Percentiles rank a stretch among this genome's conserved stretches.
Evolutionary conservation across 495 filamentous ascomycete species (phyloP).

Genomic region (Saxophila tyrrhenica): DNA sequence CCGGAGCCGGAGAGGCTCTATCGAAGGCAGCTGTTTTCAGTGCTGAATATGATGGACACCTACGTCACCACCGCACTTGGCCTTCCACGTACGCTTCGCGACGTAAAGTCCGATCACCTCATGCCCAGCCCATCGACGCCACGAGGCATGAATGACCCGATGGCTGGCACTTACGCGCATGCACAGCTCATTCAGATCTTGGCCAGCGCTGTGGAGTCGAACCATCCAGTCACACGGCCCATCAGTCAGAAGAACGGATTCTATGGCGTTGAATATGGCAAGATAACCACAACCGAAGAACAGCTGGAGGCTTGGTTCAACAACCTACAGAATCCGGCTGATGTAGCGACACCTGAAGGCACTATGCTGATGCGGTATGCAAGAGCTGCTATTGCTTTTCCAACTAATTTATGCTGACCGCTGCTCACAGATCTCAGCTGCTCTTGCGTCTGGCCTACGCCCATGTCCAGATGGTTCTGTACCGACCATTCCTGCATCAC

Average conservation of each 20-base stretch:
- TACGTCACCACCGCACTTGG: slow-evolving; percentile 12
- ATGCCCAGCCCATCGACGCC: neutral
- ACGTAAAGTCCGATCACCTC: slow-evolving; percentile 6
- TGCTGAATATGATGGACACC: slow-evolving; percentile 12
- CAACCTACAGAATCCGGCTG: neutral
- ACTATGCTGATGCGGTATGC: neutral
- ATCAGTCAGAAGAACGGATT: slow-evolving; percentile 14
- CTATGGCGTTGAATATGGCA: slow-evolving; percentile 15
- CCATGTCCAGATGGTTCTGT: slow-evolving; percentile 15
- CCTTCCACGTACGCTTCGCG: slow-evolving; percentile 10
- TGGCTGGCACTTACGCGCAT: slow-evolving; percentile 13
- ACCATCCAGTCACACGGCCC: slow-evolving; percentile 11
- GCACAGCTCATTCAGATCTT: slow-evolving; percentile 11
- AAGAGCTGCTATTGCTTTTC: neutral
- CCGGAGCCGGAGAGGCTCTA: slow-evolving; percentile 1
- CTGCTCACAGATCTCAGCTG: slow-evolving; percentile 7
- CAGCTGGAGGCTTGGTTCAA: slow-evolving; percentile 10
- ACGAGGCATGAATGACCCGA: neutral
- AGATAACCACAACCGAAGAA: slow-evolving; percentile 10
- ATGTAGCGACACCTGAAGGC: neutral
- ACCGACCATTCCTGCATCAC: slow-evolving; percentile 16
- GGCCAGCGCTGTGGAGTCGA: slow-evolving; percentile 9
- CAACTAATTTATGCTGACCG: neutral
- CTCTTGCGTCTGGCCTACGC: slow-evolving; percentile 6
- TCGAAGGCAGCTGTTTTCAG: slow-evolving; percentile 7